Percentiles rank a stretch among this genome's conserved stretches.
Conservation (phyloP, 2,329 filamentous ascomycete species). For the Neofusicoccum laricinum region DNA sequence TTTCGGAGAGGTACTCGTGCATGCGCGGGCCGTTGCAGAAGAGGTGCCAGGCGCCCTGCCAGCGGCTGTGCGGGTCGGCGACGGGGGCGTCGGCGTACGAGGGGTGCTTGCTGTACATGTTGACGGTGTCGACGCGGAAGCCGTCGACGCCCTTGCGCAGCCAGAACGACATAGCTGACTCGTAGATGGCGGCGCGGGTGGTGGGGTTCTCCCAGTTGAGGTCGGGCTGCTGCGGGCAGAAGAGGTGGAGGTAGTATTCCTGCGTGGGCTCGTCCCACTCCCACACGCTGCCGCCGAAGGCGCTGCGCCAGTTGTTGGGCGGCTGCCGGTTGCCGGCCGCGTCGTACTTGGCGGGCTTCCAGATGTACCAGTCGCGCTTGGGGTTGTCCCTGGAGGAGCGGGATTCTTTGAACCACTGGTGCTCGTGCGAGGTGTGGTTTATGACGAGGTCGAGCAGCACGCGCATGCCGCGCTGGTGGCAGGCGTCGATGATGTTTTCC, state of each 20-base stretch:
- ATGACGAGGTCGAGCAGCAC: constrained; percentile 40
- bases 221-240: constrained; percentile 73
- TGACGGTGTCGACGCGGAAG: constrained; percentile 40
- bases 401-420: constrained; percentile 59
- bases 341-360: constrained; percentile 45
- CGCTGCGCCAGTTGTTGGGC: constrained; percentile 71
- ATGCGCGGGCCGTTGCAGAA: constrained; percentile 68
- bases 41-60: constrained; percentile 42
- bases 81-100: constrained; percentile 16
- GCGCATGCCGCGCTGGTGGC: constrained; percentile 36
- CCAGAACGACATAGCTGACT: constrained; percentile 72
- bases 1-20: constrained; percentile 65
- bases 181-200: constrained; percentile 67
- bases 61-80: constrained; percentile 9
- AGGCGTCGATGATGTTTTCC: constrained; percentile 35
- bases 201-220: constrained; percentile 79
- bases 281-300: constrained; percentile 64
- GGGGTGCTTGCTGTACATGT: constrained; percentile 23
- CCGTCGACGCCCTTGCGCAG: constrained; percentile 63
- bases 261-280: constrained; percentile 68
- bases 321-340: constrained; percentile 61
- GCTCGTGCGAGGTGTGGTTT: constrained; percentile 40
- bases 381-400: constrained; percentile 47
- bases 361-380: constrained; percentile 58
- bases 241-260: constrained; percentile 77